These are phyloP conservation scores for Fomitopsis pinicola DNA, from an alignment of 1,284 basidiomycete genomes.

Conservation along the genomic window DNA sequence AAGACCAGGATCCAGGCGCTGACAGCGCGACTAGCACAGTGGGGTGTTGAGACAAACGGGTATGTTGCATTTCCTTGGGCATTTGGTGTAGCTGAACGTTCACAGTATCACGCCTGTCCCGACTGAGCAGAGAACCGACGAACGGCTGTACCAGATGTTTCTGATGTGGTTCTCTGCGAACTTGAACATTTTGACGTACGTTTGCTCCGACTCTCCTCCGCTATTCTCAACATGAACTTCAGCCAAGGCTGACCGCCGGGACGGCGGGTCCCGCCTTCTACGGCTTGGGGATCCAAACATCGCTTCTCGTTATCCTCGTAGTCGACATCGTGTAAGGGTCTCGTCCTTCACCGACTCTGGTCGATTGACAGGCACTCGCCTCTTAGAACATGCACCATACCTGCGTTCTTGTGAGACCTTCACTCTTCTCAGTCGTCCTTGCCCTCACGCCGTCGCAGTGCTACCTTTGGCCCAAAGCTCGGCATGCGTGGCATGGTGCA, in stretches of 20 bases:
- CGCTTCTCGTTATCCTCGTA: constrained; percentile 47
- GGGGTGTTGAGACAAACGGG: constrained; percentile 27
- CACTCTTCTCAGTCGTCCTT: no score
- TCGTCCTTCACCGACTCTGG: background rate
- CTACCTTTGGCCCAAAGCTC: constrained; percentile 57
- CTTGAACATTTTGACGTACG: constrained; percentile 51
- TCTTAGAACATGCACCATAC: constrained; percentile 26
- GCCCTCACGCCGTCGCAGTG: constrained; percentile 26
- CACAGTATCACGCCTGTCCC: constrained; percentile 51
- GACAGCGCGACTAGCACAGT: constrained; percentile 16
- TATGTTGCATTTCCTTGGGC: constrained; percentile 8
- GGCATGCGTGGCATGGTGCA: constrained; percentile 65
- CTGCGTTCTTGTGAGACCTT: constrained; percentile 51
- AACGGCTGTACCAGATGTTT: constrained; percentile 58
- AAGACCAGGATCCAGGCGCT: constrained; percentile 9
- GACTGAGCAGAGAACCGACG: constrained; percentile 41
- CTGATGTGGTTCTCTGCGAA: constrained; percentile 55
- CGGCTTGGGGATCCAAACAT: constrained; percentile 47
- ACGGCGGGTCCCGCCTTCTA: constrained; percentile 59
- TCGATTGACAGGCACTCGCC: background rate
- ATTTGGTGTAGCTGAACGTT: background rate
- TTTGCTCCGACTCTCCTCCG: background rate
- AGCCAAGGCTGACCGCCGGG: constrained; percentile 45
- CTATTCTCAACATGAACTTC: background rate
- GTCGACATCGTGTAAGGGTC: constrained; percentile 49